These are phyloP conservation scores for Wallacemonas sp. DNA, from an alignment of 208 protist species.

Conservation along the genomic window DNA sequence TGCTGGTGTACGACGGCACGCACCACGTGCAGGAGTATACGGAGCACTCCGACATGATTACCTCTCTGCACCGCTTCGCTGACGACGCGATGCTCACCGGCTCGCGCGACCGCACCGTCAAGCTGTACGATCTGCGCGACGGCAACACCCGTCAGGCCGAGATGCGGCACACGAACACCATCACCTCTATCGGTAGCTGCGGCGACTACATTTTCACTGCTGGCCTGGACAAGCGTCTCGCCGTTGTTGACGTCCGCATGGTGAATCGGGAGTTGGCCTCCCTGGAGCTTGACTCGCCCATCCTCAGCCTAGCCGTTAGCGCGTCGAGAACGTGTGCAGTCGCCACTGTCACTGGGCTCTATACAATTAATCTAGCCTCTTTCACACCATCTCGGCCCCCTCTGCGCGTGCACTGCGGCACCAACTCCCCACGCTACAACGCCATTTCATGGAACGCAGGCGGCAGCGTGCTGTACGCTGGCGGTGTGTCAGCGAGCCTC, in stretches of 20 bases:
- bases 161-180: conserved; percentile 71
- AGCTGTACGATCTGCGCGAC: conserved; percentile 74
- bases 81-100: conserved; percentile 79
- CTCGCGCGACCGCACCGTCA: conserved; percentile 79
- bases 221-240: conserved; percentile 76
- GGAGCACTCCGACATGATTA: conserved; percentile 87
- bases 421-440: conserved; percentile 67
- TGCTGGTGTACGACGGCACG: conserved; percentile 71
- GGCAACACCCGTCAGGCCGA: neutral
- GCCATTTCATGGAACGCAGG: conserved; percentile 73
- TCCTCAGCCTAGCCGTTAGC: conserved; percentile 74
- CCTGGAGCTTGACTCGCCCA: conserved; percentile 80
- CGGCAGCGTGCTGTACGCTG: conserved; percentile 73
- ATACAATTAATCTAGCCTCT: conserved; percentile 75
- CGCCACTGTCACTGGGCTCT: conserved; percentile 81
- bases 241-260: conserved; percentile 82
- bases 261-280: conserved; percentile 32
- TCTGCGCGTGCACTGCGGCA: conserved; percentile 61
- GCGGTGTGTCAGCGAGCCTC: conserved; percentile 71
- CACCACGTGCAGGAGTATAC: conserved; percentile 67
- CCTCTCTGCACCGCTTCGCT: conserved; percentile 68
- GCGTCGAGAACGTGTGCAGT: conserved; percentile 71
- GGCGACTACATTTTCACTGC: conserved; percentile 84
- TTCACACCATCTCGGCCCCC: conserved; percentile 41
- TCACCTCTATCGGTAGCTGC: conserved; percentile 75